These are phyloP conservation scores for Ophiosphaerella korrae DNA, from an alignment of 2,329 filamentous ascomycete species.

Conservation along the genomic window DNA sequence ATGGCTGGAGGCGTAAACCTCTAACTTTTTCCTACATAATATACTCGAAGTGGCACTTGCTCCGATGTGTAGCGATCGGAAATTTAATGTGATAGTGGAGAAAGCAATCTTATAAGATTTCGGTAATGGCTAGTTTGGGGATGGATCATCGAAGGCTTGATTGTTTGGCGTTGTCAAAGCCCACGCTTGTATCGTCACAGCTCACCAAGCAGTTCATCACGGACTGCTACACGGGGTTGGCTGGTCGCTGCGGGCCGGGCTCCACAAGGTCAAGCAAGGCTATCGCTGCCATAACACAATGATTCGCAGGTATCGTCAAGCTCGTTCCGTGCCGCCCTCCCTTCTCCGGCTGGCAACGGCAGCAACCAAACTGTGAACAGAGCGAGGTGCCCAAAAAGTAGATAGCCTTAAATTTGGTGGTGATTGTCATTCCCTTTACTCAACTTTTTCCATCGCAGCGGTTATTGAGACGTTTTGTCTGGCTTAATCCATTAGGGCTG, in stretches of 20 bases:
- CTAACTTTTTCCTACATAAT: too few species aligned
- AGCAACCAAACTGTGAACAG: slow-evolving; percentile 15
- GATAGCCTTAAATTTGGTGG: not conserved
- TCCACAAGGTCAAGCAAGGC: slow-evolving; percentile 26
- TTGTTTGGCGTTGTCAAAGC: not conserved
- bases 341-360: slow-evolving; percentile 26
- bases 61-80: not conserved
- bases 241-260: slow-evolving; percentile 26
- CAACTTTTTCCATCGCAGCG: slow-evolving; percentile 15
- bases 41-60: not conserved
- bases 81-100: not conserved
- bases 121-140: not conserved
- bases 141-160: not conserved
- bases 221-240: slow-evolving; percentile 10
- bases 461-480: slow-evolving; percentile 15
- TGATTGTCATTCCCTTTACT: slow-evolving; percentile 12
- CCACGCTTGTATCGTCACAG: slow-evolving; percentile 5
- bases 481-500: not conserved
- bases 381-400: not conserved
- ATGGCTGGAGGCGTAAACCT: not conserved
- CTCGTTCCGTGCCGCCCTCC: slow-evolving; percentile 40
- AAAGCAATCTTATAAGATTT: not conserved
- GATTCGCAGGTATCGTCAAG: slow-evolving; percentile 29
- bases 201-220: slow-evolving; percentile 8
- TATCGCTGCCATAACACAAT: slow-evolving; percentile 14